A percentile compares a stretch with the other conserved stretches of the same genome.
These are phyloP conservation scores for Eucalyptus globulus DNA, from an alignment of 345 rosid species.

Conservation along the genomic window DNA sequence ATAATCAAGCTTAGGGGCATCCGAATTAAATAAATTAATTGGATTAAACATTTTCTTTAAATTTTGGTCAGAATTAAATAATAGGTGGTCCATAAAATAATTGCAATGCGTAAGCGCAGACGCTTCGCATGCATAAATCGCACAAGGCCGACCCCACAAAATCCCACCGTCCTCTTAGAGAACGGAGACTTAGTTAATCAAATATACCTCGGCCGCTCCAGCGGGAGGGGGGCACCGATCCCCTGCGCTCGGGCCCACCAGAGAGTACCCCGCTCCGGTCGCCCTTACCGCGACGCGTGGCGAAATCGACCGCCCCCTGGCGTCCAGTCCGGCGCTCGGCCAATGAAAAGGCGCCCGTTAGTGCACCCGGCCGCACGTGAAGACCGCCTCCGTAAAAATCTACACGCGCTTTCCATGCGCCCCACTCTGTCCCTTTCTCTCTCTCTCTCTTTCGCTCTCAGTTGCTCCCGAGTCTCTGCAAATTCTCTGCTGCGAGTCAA, in stretches of 20 bases:
- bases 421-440: not conserved
- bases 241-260: not conserved
- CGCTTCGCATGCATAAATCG: not conserved
- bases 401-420: not conserved
- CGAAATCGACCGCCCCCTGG: not conserved
- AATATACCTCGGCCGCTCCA: not conserved
- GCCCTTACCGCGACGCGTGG: not conserved
- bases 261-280: accelerated
- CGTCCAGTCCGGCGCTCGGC: not conserved
- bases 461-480: not conserved
- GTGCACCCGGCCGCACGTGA: not conserved
- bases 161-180: not conserved
- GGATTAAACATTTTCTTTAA: not conserved
- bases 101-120: accelerated
- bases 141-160: not conserved
- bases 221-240: not conserved
- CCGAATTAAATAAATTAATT: not conserved
- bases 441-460: not conserved
- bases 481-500: not conserved
- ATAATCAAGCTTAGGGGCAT: not conserved
- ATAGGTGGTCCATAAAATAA: not conserved
- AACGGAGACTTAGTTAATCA: not conserved
- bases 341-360: not conserved
- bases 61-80: not conserved
- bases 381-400: not conserved